Evolutionary conservation across 805 yeast genomes (phyloP).

Genomic region (Cyberlindnera euphorbiiphila): DNA sequence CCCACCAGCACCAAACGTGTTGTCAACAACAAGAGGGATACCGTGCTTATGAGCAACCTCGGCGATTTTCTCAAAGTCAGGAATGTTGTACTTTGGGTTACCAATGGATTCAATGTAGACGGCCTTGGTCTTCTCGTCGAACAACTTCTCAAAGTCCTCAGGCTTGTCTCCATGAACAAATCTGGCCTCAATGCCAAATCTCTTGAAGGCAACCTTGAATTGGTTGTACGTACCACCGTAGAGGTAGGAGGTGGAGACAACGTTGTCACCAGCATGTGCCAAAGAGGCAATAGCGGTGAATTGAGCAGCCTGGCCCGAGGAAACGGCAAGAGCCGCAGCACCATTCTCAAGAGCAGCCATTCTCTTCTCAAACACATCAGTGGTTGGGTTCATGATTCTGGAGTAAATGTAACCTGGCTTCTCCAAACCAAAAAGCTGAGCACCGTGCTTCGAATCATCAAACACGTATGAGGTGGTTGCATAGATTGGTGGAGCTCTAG

Average conservation of each 20-base stretch:
- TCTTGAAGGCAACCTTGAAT: constrained; percentile 86
- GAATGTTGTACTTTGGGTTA: constrained; percentile 88
- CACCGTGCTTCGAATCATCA: constrained; percentile 86
- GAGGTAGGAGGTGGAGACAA: constrained; percentile 78
- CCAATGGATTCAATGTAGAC: constrained; percentile 88
- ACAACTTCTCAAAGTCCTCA: constrained; percentile 64
- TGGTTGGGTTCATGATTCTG: constrained; percentile 90
- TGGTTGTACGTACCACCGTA: constrained; percentile 98
- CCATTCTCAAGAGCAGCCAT: constrained; percentile 93
- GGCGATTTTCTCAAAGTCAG: constrained; percentile 77
- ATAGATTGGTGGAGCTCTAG: constrained; percentile 90
- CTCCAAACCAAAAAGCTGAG: constrained; percentile 81
- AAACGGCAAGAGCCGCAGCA: constrained; percentile 79
- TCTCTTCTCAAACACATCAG: constrained; percentile 85
- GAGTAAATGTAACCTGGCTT: constrained; percentile 86
- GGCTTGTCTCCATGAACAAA: constrained; percentile 79
- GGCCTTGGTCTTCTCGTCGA: constrained; percentile 86
- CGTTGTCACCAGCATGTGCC: constrained; percentile 86
- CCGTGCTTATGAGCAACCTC: constrained; percentile 83
- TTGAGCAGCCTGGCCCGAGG: constrained; percentile 98
- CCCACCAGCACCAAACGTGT: constrained; percentile 97
- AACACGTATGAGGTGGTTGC: constrained; percentile 89
- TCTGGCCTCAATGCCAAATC: constrained; percentile 80
- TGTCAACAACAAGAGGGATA: constrained; percentile 87
- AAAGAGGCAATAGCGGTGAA: constrained; percentile 76